These are phyloP conservation scores for Aleurites moluccanus DNA, from an alignment of 441 rosid genomes.

Conservation along the genomic window DNA sequence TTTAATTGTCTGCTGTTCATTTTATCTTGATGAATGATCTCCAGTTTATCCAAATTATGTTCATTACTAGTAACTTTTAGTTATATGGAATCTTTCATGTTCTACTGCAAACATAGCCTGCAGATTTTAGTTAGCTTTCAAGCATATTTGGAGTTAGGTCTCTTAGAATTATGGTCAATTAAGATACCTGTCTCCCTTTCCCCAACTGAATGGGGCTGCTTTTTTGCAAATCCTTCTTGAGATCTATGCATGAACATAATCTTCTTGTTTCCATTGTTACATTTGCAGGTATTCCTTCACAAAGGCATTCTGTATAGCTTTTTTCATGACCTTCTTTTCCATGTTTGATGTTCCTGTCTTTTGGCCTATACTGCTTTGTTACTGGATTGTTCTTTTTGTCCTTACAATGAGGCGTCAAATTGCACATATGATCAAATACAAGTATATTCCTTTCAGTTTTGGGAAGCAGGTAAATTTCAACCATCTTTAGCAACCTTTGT, in stretches of 20 bases:
- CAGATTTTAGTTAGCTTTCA: neutral
- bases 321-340: conserved; percentile 86
- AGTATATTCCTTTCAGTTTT: conserved; percentile 71
- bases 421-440: conserved; percentile 92
- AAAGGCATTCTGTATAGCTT: conserved; percentile 78
- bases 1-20: neutral
- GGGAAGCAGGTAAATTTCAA: conserved; percentile 74
- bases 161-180: neutral
- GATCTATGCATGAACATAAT: conserved; percentile 13
- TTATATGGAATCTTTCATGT: neutral
- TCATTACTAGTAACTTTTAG: neutral
- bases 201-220: neutral
- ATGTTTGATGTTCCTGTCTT: conserved; percentile 89
- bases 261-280: conserved; percentile 14
- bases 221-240: neutral
- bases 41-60: neutral
- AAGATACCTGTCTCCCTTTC: neutral
- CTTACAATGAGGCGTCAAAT: conserved; percentile 95
- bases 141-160: neutral
- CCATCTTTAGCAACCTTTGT: neutral
- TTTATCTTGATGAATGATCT: conserved; percentile 2
- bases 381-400: conserved; percentile 84
- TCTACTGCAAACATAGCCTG: neutral
- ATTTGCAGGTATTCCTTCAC: conserved; percentile 83
- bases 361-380: conserved; percentile 91